Evolutionary conservation across 1,284 basidiomycete genomes (phyloP), one percentile per base, ranked within the genome.

Genomic region (Golubevia pallescens): DNA sequence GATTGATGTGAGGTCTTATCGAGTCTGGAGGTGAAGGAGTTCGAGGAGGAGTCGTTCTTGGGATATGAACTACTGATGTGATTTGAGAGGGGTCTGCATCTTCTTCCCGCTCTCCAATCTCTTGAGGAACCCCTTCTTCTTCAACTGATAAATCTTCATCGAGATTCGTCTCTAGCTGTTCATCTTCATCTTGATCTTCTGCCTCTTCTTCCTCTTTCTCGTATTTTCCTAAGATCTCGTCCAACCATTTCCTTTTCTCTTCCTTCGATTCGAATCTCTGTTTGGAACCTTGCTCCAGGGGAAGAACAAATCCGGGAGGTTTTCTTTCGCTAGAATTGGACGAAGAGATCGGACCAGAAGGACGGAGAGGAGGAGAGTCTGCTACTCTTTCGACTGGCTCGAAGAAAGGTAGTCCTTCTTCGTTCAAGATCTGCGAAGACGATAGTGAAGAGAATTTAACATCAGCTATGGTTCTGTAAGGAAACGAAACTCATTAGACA

Each of bases 381-480:
- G 68, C 65, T 1, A 82, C 62, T 23, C 59, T 14, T 57, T 84
- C 81, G 7, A 80, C 68, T 1, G 74, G 75, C 53, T 84, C 80
- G 34, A 77, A 75, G 61, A 84, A 84, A 1, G 81, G 81, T 52
- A 84, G 64, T 0, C 81, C 81, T 63, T 84, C 81, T 60, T 84
- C 81, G 65, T 83, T 83, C 38, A 84, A 69, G 14, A 73, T 77
- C 58, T 78, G 65, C 10, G 10, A 10, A 38, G 10, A 5, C 3
- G 34, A 38, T 38, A 4, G 34, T 5, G 34, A 38, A 38, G 34
- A 38, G 34, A 10, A 5, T 10, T n/a, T n/a, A n/a, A n/a, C n/a
- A n/a, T n/a, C n/a, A n/a, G n/a, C n/a, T 4, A 5, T 38, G 34
- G 10, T 4, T 38, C 10, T 38, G 34, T 5, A 5, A 5, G 34